These are phyloP conservation scores for Lactarius sanguifluus DNA, from an alignment of 768 basidiomycete genomes.

Conservation along the genomic window DNA sequence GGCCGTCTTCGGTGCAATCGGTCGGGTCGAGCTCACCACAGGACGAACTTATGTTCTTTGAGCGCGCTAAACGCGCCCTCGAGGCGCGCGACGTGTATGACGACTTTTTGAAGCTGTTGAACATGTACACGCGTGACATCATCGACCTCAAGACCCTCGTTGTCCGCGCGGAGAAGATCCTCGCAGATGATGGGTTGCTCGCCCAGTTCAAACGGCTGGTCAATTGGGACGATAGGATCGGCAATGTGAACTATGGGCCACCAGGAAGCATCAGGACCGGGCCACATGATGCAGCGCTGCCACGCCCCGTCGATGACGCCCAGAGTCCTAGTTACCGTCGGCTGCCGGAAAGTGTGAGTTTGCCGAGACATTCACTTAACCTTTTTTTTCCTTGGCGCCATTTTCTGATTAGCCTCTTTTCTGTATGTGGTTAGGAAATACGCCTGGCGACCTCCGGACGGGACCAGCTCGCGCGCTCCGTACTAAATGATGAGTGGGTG, in stretches of 20 bases:
- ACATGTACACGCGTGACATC: slow-evolving; percentile 87
- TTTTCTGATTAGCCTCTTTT: slow-evolving; percentile 5
- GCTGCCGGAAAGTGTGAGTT: slow-evolving; percentile 82
- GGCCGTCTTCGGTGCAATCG: slow-evolving; percentile 19
- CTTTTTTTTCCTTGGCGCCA: slow-evolving; percentile 13
- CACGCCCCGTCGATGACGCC: slow-evolving; percentile 77
- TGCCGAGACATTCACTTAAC: neutral
- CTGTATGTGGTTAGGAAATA: slow-evolving; percentile 60
- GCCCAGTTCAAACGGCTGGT: slow-evolving; percentile 84
- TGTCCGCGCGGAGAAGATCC: slow-evolving; percentile 74
- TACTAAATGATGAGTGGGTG: slow-evolving; percentile 97
- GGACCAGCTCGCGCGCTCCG: slow-evolving; percentile 91
- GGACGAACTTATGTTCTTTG: slow-evolving; percentile 91
- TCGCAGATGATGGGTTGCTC: slow-evolving; percentile 80
- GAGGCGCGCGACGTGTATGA: slow-evolving; percentile 80
- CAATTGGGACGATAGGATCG: slow-evolving; percentile 68
- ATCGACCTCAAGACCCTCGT: slow-evolving; percentile 84
- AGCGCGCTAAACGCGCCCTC: slow-evolving; percentile 79
- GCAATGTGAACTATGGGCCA: slow-evolving; percentile 64
- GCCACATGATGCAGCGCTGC: slow-evolving; percentile 73
- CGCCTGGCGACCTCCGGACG: slow-evolving; percentile 90
- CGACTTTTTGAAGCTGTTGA: slow-evolving; percentile 92
- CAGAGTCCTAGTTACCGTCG: slow-evolving; percentile 94
- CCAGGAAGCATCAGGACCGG: slow-evolving; percentile 76
- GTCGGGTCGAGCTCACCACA: slow-evolving; percentile 38